Base-by-base conservation (phyloP, 2,329 filamentous ascomycete genomes). In the Anisogramma anomala region DNA sequence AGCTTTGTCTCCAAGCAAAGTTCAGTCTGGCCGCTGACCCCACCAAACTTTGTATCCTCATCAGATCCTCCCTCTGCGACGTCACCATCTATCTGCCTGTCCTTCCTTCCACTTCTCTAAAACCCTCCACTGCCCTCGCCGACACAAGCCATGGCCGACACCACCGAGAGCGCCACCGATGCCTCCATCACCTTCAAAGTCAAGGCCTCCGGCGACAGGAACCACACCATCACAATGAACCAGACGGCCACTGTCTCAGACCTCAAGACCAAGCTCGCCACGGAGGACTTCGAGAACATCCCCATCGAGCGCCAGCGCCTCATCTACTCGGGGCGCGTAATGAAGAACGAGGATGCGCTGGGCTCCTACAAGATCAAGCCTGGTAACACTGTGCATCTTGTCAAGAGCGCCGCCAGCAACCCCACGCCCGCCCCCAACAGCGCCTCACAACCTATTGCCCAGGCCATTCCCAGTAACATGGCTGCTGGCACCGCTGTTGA, bases 271-370 rank as follows among this genome's bases (percentile, higher is more conserved):
- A 94, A 89, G 69, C 79, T 98, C 28, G 77, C 88, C 4, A 74
- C 75, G 23, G 65, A 78, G 43, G 86, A 94, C 53, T 85, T 81
- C 57, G 89, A 93, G 60, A 82, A 94, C 60, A 79, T 94, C 42
- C 82, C 91, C 25, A 72, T 81, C 40, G 86, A 94, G 56, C 78
- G 87, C 52, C 89, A 96, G 66, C 84, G 91, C 47, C 72, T 98
- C 49, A 98, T 98, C 65, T 98, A 96, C 69, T 95, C 89, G 5
- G 91, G 91, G 39, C 82, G 89, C 47, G 89, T 98, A 47, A 78
- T 98, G 67, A 98, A 96, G 69, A 91, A 98, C 60, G 78, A 82
- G 45, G 89, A 98, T 54, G 80, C 83, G 0, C 67, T 98, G 32
- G 77, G 72, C 49, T 77, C 77, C 42, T 93, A 93, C 68, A 96